Evolutionary conservation across 2,329 filamentous ascomycete genomes (phyloP), one percentile per base, ranked within the genome.

Genomic region (Exophiala spinifera): DNA sequence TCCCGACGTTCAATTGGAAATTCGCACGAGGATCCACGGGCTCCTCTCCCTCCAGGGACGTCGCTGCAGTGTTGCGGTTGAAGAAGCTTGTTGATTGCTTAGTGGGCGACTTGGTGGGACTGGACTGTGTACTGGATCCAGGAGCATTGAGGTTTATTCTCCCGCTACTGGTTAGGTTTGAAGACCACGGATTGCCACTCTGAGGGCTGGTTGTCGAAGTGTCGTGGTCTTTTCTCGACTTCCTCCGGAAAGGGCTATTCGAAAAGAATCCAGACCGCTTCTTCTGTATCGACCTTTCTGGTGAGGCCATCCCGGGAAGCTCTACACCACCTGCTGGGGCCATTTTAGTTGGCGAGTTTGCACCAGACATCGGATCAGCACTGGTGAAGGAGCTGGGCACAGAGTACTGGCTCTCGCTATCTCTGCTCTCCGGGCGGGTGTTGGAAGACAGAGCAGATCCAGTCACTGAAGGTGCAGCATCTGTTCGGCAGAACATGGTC

Each of bases 401-500:
- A 3, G 91, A 95, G 68, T 89, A 89, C 61, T 96, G 92, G 71
- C 92, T 97, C 63, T 89, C 86, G 46, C 89, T 94, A 66, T 95
- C 91, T 61, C 88, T 84, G 69, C 90, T 96, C 13, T 87, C 87
- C 44, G 91, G 89, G 43, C 91, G 82, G 46, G 82, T 84, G 20
- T 85, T 82, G 58, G 83, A 86, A 42, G 81, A 84, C n/a, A 63
- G 28, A 19, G 80, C 79, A 21, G 86, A 86, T 72, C 79, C 91
- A 71, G 74, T 82, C 73, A 86, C 84, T n/a, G 84, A 86, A 46
- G 80, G 80, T 46, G 80, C 80, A 1, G 49, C 81, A 3, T 85
- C 87, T 36, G 88, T 85, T 56, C 91, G 85, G 72, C 92, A 97
- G 59, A 96, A 87, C 83, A 97, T 95, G 0, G 92, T 96, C 91